Conservation (phyloP, 78 protist species). For the Bodo saltans region DNA sequence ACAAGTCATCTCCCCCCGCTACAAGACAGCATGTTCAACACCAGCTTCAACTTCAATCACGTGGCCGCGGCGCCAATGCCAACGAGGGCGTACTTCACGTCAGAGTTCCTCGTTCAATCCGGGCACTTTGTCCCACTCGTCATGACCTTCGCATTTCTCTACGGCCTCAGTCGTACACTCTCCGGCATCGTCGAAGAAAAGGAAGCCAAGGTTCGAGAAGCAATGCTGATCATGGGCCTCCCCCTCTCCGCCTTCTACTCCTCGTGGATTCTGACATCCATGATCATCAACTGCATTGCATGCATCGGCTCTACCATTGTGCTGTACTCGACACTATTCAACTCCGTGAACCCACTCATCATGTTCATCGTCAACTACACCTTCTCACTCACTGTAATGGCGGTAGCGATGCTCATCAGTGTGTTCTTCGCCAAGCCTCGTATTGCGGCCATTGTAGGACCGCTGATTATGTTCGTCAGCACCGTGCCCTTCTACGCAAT, state of each 20-base stretch:
- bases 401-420: not conserved
- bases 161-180: not conserved
- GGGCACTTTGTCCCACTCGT: conserved; percentile 18
- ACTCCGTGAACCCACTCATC: not conserved
- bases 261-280: not conserved
- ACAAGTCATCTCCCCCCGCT: not conserved
- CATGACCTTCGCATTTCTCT: conserved; percentile 13
- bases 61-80: not conserved
- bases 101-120: not conserved
- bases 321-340: not conserved
- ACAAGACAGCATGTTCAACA: not conserved
- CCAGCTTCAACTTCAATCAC: not conserved
- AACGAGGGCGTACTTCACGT: not conserved
- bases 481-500: conserved; percentile 1
- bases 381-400: not conserved
- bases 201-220: not conserved
- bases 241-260: not conserved
- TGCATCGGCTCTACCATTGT: not conserved
- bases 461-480: conserved; percentile 20
- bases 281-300: not conserved
- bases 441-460: conserved; percentile 2
- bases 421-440: conserved; percentile 21
- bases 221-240: conserved; percentile 28
- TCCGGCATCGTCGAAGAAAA: conserved; percentile 8
- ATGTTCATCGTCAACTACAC: not conserved